Percentiles rank a stretch among this genome's conserved stretches.
These are phyloP conservation scores for Tritrichomonas foetus DNA, from an alignment of 208 protist genomes.

Conservation along the genomic window DNA sequence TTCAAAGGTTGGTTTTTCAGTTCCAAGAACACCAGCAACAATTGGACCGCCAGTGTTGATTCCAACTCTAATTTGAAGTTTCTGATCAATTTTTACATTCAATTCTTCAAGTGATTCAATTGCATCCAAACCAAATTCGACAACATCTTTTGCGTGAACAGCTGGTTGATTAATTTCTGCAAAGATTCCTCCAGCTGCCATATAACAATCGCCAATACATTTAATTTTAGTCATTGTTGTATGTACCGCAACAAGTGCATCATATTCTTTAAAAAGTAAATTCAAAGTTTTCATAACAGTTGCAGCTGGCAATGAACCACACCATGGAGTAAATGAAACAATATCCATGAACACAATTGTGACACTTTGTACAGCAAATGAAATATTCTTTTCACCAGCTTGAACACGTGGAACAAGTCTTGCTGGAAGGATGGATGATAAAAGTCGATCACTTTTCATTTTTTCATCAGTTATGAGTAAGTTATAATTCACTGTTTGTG, in stretches of 20 bases:
- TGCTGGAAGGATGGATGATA: neutral
- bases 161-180: too few relatives aligned
- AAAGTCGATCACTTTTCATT: neutral
- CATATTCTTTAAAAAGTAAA: neutral
- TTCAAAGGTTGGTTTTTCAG: neutral
- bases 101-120: neutral
- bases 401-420: too few relatives aligned
- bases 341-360: too few relatives aligned
- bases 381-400: too few relatives aligned
- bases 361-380: too few relatives aligned
- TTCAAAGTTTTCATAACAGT: neutral
- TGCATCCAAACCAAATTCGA: too few relatives aligned
- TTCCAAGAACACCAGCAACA: slow-evolving; percentile 10
- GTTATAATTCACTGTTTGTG: neutral
- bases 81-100: neutral
- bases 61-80: neutral
- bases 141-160: too few relatives aligned
- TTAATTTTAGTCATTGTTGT: slow-evolving; percentile 37
- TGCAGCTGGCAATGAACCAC: too few relatives aligned
- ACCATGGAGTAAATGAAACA: too few relatives aligned
- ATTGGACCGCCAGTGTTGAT: too few relatives aligned
- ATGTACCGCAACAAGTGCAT: neutral
- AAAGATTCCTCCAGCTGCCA: slow-evolving; percentile 1
- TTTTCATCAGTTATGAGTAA: neutral
- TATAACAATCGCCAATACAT: slow-evolving; percentile 28